Base-by-base conservation (phyloP, 208 protist species). In the Acanthamoeba culbertsoni region DNA sequence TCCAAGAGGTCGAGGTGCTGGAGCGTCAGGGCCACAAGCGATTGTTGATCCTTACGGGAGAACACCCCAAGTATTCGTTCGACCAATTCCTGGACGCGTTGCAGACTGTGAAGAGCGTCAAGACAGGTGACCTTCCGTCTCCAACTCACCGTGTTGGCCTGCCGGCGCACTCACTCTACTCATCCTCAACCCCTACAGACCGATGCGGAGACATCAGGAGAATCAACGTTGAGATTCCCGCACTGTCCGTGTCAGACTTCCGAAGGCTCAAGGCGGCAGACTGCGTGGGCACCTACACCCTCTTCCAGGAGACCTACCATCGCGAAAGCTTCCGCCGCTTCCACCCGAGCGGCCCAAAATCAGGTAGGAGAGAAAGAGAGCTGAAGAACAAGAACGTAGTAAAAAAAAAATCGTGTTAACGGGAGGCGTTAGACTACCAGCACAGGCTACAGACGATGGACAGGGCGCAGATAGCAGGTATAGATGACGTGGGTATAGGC, bases 301-400 rank as follows among this genome's bases (percentile, higher is more conserved):
- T 95, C 16, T 96, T 96, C 94, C 95, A 96, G 79, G 95, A 96
- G 77, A 96, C 95, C 26, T 96, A 96, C 82, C 95, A 96, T 68
- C 91, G 93, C 35, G 82, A 94, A 46, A 96, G 92, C n/a, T 96
- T 94, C 94, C 88, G 93, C 62, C 77, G 82, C 28, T 89, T 95
- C 45, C 95, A 96, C 86, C 95, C 93, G 48, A 94, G 51, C 23
- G 95, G 95, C 10, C 95, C 95, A 31, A 96, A 96, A 86, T 84
- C 71, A n/a, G n/a, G n/a, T n/a, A n/a, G n/a, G n/a, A n/a, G n/a
- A n/a, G n/a, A n/a, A n/a, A n/a, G n/a, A n/a, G n/a, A n/a, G n/a
- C n/a, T n/a, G n/a, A n/a, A n/a, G n/a, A n/a, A n/a, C n/a, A n/a
- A n/a, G n/a, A n/a, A n/a, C n/a, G n/a, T n/a, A n/a, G n/a, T n/a